Evolutionary conservation across 176 grass and related monocot genomes (phyloP).

Genomic region (Juncus inflexus): DNA sequence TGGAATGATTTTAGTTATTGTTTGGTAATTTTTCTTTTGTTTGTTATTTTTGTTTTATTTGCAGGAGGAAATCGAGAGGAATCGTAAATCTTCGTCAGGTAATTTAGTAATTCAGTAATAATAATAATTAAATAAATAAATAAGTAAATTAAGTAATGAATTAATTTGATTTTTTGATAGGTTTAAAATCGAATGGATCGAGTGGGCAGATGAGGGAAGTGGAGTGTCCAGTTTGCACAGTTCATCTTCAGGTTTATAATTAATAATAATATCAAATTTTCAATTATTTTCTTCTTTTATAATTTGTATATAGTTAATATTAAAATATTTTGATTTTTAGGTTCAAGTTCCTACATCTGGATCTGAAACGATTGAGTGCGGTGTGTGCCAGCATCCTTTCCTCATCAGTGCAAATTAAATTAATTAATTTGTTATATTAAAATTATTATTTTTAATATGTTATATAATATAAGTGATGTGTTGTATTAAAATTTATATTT

Average conservation of each 20-base stretch:
- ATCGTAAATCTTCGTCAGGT: slow-evolving; percentile 76
- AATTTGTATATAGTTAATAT: slow-evolving; percentile 13
- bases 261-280: background rate
- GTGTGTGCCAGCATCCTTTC: slow-evolving; percentile 94
- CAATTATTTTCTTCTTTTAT: background rate
- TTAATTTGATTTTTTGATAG: slow-evolving; percentile 33
- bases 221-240: slow-evolving; percentile 88
- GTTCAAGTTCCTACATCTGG: slow-evolving; percentile 85
- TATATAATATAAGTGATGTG: slow-evolving; percentile 22
- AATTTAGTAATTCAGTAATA: background rate
- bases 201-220: slow-evolving; percentile 80
- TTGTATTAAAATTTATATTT: too few species aligned
- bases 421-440: too few species aligned
- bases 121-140: too few species aligned
- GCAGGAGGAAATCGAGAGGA: slow-evolving; percentile 95
- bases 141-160: background rate
- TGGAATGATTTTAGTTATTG: slow-evolving; percentile 1
- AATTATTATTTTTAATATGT: too few species aligned
- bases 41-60: slow-evolving; percentile 27
- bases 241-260: slow-evolving; percentile 86
- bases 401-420: slow-evolving; percentile 76
- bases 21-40: slow-evolving; percentile 20
- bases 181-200: slow-evolving; percentile 38
- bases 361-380: slow-evolving; percentile 94
- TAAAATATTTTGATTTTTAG: slow-evolving; percentile 37